These are phyloP conservation scores for Wickerhamiella qilinensis DNA, from an alignment of 805 yeast species.

Conservation along the genomic window DNA sequence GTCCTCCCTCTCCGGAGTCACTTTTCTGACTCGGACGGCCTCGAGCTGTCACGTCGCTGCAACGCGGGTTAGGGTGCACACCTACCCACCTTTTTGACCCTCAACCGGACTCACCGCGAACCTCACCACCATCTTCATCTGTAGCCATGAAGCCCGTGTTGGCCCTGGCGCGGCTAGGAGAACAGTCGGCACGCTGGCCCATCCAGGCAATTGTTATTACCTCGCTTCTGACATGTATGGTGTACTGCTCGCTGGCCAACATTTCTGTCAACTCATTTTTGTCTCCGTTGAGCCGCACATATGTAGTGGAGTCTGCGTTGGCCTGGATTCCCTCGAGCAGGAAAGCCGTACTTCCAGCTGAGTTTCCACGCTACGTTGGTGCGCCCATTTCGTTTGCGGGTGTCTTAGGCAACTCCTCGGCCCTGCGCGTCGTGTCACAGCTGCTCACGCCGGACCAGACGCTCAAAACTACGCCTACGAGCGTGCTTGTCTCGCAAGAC, in stretches of 20 bases:
- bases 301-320: constrained; percentile 6
- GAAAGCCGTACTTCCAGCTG: constrained; percentile 1
- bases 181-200: constrained; percentile 34
- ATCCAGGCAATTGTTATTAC: constrained; percentile 68
- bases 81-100: too few relatives aligned
- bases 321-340: constrained; percentile 7
- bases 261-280: constrained; percentile 18
- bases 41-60: too few relatives aligned
- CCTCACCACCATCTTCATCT: too few relatives aligned
- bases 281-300: constrained; percentile 13
- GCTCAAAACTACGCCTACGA: constrained; percentile 26
- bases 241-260: constrained; percentile 49
- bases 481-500: constrained; percentile 11
- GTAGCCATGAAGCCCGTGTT: neutral
- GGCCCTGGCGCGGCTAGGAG: constrained; percentile 5
- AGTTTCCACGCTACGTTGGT: constrained; percentile 12
- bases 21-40: too few relatives aligned
- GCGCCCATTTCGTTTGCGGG: constrained; percentile 7
- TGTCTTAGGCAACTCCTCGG: constrained; percentile 1
- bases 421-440: neutral
- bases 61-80: too few relatives aligned
- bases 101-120: too few relatives aligned
- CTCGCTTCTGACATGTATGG: constrained; percentile 59
- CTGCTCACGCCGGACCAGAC: constrained; percentile 1
- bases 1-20: too few relatives aligned